Base-by-base conservation (phyloP, 108 stramenopile species). In the Epithemia pelagica region DNA sequence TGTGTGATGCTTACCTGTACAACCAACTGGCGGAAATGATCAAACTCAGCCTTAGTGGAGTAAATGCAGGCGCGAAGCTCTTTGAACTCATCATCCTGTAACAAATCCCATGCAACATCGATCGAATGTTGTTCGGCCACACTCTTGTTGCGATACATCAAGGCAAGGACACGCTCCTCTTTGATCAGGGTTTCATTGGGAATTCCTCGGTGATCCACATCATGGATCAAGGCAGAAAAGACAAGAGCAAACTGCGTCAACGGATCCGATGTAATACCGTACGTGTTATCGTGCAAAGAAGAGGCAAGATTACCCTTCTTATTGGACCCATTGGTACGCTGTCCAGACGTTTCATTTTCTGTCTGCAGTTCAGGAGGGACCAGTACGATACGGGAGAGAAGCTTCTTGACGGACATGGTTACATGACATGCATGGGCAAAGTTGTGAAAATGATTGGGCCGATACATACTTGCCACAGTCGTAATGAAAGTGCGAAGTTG, bases 71-170 rank as follows among this genome's bases (percentile, higher is more conserved):
- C 30, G 24, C 72, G 74, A 46, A 46, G 37, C 10, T 46, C 37
- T 15, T 46, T 46, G 37, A 46, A 46, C 15, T 46, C 10, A 46
- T 46, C 37, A 5, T 46, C 10, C 37, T 46, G 37, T 15, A 61
- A 21, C 58, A 73, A 30, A 8, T 64, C 46, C 77, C 83, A 87
- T 2, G 86, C 77, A 27, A 87, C 58, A 20, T 75, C 82, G 54
- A 87, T 58, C 5, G 75, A 77, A 37, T 81, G 54, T 56, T 83
- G 82, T 62, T 83, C 82, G 7, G 79, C 76, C 26, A 74, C 73
- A 52, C 73, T 74, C 25, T 71, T 70, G 46, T 74, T 69, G 18
- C 72, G 71, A 66, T 77, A 76, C 37, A 46, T 46, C 15, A 15
- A 46, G 15, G 37, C 37, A 5, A 46, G 15, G 15, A 5, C 15